Conservation (phyloP, 2,329 filamentous ascomycete genomes). For the Aspergillus oerlinghausenensis region DNA sequence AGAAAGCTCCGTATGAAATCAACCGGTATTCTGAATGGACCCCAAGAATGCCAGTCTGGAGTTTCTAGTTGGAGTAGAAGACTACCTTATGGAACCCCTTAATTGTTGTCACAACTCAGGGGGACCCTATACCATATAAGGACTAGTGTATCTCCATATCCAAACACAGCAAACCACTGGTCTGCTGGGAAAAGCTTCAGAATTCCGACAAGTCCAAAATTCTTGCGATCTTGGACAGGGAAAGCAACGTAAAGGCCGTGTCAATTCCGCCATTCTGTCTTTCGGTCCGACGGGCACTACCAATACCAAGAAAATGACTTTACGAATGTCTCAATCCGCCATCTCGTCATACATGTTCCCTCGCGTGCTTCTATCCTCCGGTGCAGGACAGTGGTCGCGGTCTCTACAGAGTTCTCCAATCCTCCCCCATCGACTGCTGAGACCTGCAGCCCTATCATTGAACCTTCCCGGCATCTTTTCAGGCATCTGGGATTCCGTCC, state of each 20-base stretch:
- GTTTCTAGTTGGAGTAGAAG: conserved; percentile 11
- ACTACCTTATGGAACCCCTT: conserved; percentile 16
- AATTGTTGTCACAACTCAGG: conserved; percentile 34
- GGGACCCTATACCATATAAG: conserved; percentile 28
- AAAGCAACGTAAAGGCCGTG: not conserved
- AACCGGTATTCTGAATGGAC: conserved; percentile 16
- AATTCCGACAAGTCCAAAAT: not conserved
- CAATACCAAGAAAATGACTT: conserved; percentile 21
- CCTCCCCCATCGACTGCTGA: conserved; percentile 52
- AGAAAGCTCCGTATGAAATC: conserved; percentile 1
- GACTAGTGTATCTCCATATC: conserved; percentile 29
- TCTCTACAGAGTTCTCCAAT: conserved; percentile 45
- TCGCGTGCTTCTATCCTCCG: conserved; percentile 15
- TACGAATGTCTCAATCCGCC: conserved; percentile 20
- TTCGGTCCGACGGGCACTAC: not conserved
- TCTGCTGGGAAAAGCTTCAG: conserved; percentile 19
- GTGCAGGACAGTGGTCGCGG: conserved; percentile 28
- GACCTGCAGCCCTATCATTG: conserved; percentile 57
- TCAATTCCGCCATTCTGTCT: not conserved
- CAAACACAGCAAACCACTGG: conserved; percentile 16
- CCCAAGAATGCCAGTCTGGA: conserved; percentile 6
- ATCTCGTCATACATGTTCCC: conserved; percentile 21
- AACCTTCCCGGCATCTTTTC: conserved; percentile 66
- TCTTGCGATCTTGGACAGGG: not conserved
- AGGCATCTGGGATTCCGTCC: conserved; percentile 86